Evolutionary conservation across 1,284 basidiomycete genomes (phyloP).

Genomic region (Trichosporon faecale): DNA sequence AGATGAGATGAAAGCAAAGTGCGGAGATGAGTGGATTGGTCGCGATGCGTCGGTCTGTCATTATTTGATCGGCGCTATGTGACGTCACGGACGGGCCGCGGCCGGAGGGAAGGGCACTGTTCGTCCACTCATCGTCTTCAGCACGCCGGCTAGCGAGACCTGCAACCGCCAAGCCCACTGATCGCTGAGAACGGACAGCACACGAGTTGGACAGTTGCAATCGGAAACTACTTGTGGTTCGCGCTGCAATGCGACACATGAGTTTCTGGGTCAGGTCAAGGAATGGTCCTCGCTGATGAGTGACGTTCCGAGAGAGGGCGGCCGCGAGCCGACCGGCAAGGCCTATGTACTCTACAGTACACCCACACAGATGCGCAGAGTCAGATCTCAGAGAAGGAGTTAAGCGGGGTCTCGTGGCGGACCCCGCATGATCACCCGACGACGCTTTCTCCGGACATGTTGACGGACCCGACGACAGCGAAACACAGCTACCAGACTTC

Average conservation of each 20-base stretch:
- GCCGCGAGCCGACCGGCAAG: too few species aligned
- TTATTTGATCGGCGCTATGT: background rate
- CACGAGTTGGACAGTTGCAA: too few species aligned
- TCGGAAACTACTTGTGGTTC: too few species aligned
- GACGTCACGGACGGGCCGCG: conserved; percentile 1
- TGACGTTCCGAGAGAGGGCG: too few species aligned
- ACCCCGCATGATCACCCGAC: background rate
- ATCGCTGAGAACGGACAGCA: too few species aligned
- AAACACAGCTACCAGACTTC: background rate
- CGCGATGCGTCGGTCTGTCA: background rate
- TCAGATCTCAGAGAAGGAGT: too few species aligned
- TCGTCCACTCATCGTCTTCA: background rate
- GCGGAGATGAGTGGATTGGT: conserved; percentile 9
- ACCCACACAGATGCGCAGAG: too few species aligned
- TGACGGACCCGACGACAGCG: background rate
- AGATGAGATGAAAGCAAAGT: background rate
- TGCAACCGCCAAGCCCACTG: background rate
- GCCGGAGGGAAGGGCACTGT: background rate
- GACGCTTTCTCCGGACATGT: background rate
- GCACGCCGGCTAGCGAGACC: background rate
- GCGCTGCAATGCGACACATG: too few species aligned
- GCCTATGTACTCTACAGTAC: too few species aligned
- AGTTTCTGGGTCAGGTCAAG: too few species aligned
- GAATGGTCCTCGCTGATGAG: too few species aligned
- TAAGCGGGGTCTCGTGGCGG: too few species aligned